Evolutionary conservation across 2,329 filamentous ascomycete genomes (phyloP).

Genomic region (Fusarium irregulare): DNA sequence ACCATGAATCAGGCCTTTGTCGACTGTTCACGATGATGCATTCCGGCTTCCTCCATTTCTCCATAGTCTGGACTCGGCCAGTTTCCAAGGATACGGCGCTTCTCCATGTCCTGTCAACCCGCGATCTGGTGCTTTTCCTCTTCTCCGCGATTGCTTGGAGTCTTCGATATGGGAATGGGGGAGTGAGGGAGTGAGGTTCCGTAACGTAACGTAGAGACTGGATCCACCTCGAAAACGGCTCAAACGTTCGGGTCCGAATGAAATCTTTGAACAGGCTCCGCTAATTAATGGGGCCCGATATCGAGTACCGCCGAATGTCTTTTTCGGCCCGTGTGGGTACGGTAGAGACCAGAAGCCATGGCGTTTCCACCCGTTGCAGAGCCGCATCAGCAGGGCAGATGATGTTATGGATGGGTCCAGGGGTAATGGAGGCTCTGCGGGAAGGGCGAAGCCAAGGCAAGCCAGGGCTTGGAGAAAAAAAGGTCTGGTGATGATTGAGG

Average conservation of each 20-base stretch:
- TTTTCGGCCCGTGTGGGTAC: conserved; percentile 36
- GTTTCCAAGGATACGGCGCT: conserved; percentile 17
- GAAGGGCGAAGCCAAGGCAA: not conserved
- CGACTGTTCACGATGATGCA: conserved; percentile 8
- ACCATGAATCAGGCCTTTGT: conserved; percentile 18
- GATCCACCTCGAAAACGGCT: conserved; percentile 6
- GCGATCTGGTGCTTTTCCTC: conserved; percentile 7
- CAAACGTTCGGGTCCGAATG: conserved; percentile 26
- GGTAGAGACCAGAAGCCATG: not conserved
- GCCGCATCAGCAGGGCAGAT: conserved; percentile 29
- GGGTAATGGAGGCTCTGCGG: conserved; percentile 29
- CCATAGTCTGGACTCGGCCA: conserved; percentile 12
- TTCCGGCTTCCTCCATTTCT: conserved; percentile 20
- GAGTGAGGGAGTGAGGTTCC: conserved; percentile 5
- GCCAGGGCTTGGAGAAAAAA: not conserved
- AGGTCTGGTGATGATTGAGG: not conserved
- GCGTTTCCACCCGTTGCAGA: conserved; percentile 27
- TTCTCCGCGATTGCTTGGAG: conserved; percentile 25
- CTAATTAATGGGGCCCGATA: conserved; percentile 12
- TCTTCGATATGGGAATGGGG: not conserved
- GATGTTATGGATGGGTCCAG: conserved; percentile 12
- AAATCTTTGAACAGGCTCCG: conserved; percentile 1
- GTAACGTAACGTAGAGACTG: conserved; percentile 10
- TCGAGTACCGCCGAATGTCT: conserved; percentile 32
- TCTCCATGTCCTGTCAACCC: conserved; percentile 23